Conservation (phyloP, 768 basidiomycete genomes). For the Leccinum truebloodii region DNA sequence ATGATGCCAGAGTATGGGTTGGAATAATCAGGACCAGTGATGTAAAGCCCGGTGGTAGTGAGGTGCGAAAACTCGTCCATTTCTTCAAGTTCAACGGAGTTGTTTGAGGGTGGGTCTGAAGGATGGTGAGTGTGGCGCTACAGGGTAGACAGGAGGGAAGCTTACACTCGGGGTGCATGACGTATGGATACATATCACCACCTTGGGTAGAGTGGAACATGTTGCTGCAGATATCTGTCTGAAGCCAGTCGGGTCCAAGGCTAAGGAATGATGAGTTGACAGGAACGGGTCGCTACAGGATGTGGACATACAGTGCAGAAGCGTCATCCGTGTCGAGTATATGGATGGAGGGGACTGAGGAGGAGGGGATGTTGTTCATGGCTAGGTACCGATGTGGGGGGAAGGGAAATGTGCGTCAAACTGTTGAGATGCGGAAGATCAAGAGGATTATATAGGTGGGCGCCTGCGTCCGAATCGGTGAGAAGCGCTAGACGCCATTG, state of each 20-base stretch:
- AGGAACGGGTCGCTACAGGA: slow-evolving; percentile 3
- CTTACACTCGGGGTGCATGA: slow-evolving; percentile 10
- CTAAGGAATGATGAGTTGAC: slow-evolving; percentile 17
- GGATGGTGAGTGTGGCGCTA: slow-evolving; percentile 21
- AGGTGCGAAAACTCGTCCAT: slow-evolving; percentile 23
- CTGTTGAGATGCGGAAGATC: slow-evolving; percentile 3
- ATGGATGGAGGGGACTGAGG: slow-evolving; percentile 21
- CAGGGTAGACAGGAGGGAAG: background rate
- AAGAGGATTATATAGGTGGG: slow-evolving; percentile 19
- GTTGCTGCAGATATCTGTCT: background rate
- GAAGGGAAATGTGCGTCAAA: slow-evolving; percentile 6
- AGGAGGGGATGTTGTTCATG: slow-evolving; percentile 15
- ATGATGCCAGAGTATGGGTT: slow-evolving; percentile 15
- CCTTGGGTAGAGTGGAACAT: background rate
- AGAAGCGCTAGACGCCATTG: slow-evolving; percentile 15
- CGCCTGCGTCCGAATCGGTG: slow-evolving; percentile 4
- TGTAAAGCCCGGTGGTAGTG: background rate
- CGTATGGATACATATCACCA: background rate
- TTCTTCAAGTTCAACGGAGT: slow-evolving; percentile 16
- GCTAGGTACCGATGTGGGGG: background rate
- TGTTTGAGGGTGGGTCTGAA: background rate
- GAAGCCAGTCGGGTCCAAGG: slow-evolving; percentile 2
- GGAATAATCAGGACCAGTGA: slow-evolving; percentile 11
- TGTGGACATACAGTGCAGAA: slow-evolving; percentile 16
- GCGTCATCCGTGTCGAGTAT: slow-evolving; percentile 14